Evolutionary conservation across 805 yeast genomes (phyloP).

Genomic region (Hanseniaspora hatyaiensis): DNA sequence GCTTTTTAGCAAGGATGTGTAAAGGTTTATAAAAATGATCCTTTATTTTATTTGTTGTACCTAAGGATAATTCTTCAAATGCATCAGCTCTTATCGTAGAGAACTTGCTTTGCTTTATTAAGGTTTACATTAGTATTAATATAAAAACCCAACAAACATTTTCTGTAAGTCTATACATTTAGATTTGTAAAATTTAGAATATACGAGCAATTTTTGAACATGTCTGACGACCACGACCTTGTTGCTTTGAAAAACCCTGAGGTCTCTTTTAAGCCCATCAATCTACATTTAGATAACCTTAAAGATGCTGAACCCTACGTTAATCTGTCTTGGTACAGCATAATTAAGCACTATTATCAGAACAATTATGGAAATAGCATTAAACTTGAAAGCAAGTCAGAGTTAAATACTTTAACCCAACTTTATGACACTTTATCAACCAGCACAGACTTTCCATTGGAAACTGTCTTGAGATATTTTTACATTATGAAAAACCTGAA

Average conservation of each 20-base stretch:
- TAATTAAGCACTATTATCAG: slow-evolving; percentile 9
- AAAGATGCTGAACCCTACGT: background rate
- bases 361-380: slow-evolving; percentile 8
- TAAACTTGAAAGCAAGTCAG: slow-evolving; percentile 1
- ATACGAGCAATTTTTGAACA: background rate
- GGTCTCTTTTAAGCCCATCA: background rate
- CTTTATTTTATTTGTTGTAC: too few species aligned
- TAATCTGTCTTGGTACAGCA: slow-evolving; percentile 3
- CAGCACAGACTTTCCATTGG: background rate
- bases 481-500: slow-evolving; percentile 2
- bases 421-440: background rate
- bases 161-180: background rate
- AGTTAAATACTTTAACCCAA: background rate
- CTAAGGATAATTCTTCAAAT: too few species aligned
- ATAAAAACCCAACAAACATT: too few species aligned
- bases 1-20: too few species aligned
- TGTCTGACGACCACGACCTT: background rate
- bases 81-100: too few species aligned
- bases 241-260: slow-evolving; percentile 5
- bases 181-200: background rate
- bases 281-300: background rate
- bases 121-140: too few species aligned
- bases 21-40: too few species aligned
- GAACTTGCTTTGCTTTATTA: too few species aligned
- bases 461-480: background rate